Evolutionary conservation across 2,329 filamentous ascomycete species (phyloP), one percentile per base, ranked within the genome.

Genomic region (Diaporthe citri): DNA sequence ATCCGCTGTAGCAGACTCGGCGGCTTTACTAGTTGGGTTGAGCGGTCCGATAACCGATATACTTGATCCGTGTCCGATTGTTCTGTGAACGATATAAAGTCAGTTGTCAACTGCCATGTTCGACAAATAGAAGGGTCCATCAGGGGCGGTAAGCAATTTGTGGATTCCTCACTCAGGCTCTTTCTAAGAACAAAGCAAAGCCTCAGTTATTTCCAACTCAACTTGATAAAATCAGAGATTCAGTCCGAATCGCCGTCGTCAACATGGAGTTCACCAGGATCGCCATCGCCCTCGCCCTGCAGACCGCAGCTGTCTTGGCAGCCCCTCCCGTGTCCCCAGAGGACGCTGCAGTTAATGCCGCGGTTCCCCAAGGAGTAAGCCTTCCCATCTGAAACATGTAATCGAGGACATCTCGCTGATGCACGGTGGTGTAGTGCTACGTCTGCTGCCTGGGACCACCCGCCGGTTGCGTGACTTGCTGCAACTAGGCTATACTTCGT

Each of bases 341-440:
- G 15, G 60, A 64, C 9, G 60, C 60, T 20, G 60, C 41, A 34
- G 41, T 46, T n/a, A 64, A 64, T 31, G 41, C 57, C 74, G 76
- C 78, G 15, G 39, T 64, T 15, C 39, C 60, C 17, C 39, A 64
- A 9, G 60, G 39, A 22, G 60, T 64, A 13, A 34, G 60, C 25
- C 2, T 22, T 46, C 0, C 9, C 41, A 13, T 46, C 15, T 22
- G 20, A 22, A 15, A 46, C 3, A 62, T 10, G 20, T 1, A 15
- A 5, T 3, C 15, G 1, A 25, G 0, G 20, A 1, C 9, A 1
- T 43, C 6, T 22, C 4, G 22, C 60, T 64, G 25, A 64, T 20
- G 20, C 2, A 3, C 12, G 34, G 4, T 15, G 39, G 15, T 64
- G 8, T 46, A 64, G 60, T 64, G 60, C 25, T 46, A 46, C 39